Evolutionary conservation across 2,329 filamentous ascomycete species (phyloP).

Genomic region (Paracoccidioides brasiliensis): DNA sequence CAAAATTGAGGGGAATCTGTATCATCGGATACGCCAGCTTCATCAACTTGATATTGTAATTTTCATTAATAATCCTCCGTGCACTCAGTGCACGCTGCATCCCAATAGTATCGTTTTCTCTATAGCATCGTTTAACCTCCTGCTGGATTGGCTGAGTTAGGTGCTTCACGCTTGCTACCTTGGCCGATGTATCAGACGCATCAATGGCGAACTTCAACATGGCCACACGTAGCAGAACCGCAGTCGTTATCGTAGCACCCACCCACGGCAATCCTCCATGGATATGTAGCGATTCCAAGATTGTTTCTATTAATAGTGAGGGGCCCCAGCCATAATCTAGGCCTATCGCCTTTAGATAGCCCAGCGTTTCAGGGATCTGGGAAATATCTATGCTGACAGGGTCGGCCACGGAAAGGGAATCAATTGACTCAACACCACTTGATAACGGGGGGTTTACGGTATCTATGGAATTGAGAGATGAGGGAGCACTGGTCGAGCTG

Average conservation of each 20-base stretch:
- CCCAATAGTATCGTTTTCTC: conserved; percentile 34
- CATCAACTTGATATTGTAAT: conserved; percentile 41
- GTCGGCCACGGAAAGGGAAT: conserved; percentile 12
- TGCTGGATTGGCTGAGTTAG: conserved; percentile 43
- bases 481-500: conserved; percentile 14
- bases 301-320: conserved; percentile 58
- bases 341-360: conserved; percentile 70
- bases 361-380: conserved; percentile 59
- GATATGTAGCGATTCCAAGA: conserved; percentile 73
- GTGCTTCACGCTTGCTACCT: conserved; percentile 48
- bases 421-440: conserved; percentile 6
- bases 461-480: conserved; percentile 8
- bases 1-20: conserved; percentile 61
- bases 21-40: conserved; percentile 44
- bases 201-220: conserved; percentile 54
- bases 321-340: conserved; percentile 80
- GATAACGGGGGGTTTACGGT: conserved; percentile 9
- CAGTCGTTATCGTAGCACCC: conserved; percentile 54
- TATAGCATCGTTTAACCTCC: conserved; percentile 37
- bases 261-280: conserved; percentile 69
- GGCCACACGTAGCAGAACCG: conserved; percentile 49
- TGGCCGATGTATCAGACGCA: conserved; percentile 49
- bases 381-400: conserved; percentile 28
- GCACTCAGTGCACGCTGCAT: conserved; percentile 37
- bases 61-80: conserved; percentile 39